phyloP scores from a whole-genome alignment of 2,329 filamentous ascomycete species.

The Penicillium glabrum region DNA sequence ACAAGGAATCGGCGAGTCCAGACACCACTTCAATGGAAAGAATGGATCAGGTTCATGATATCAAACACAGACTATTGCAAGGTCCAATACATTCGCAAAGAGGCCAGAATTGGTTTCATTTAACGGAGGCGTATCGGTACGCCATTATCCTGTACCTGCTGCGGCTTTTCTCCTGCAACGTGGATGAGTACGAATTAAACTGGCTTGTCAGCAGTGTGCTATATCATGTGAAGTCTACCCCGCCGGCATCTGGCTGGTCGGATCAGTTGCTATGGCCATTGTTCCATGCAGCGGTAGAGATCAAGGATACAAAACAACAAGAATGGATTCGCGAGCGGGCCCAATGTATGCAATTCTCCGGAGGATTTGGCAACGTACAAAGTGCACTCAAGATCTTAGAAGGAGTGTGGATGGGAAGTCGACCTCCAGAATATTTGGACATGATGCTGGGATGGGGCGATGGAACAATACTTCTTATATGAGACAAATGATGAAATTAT shows the following conservation, averaged over 20 bases:
- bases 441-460: neutral
- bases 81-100: neutral
- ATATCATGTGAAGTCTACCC: slow-evolving; percentile 3
- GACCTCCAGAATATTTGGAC: slow-evolving; percentile 3
- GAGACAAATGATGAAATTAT: neutral
- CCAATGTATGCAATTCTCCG: slow-evolving; percentile 4
- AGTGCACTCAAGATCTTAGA: slow-evolving; percentile 3
- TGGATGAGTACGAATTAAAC: slow-evolving; percentile 2
- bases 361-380: slow-evolving; percentile 3
- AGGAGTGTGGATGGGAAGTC: neutral
- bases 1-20: neutral
- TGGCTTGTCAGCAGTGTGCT: slow-evolving; percentile 4
- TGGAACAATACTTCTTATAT: slow-evolving; percentile 1
- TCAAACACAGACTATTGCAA: neutral
- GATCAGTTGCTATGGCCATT: slow-evolving; percentile 5
- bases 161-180: neutral
- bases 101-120: slow-evolving; percentile 4
- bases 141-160: slow-evolving; percentile 3
- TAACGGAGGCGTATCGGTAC: slow-evolving; percentile 3
- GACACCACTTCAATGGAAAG: neutral
- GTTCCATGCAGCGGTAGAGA: slow-evolving; percentile 2
- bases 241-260: slow-evolving; percentile 2
- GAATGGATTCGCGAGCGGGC: slow-evolving; percentile 5
- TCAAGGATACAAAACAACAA: neutral
- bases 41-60: neutral